phyloP scores from a whole-genome alignment of 2,329 filamentous ascomycete species.

The Ophiognomonia clavigignenti-juglandacearum region DNA sequence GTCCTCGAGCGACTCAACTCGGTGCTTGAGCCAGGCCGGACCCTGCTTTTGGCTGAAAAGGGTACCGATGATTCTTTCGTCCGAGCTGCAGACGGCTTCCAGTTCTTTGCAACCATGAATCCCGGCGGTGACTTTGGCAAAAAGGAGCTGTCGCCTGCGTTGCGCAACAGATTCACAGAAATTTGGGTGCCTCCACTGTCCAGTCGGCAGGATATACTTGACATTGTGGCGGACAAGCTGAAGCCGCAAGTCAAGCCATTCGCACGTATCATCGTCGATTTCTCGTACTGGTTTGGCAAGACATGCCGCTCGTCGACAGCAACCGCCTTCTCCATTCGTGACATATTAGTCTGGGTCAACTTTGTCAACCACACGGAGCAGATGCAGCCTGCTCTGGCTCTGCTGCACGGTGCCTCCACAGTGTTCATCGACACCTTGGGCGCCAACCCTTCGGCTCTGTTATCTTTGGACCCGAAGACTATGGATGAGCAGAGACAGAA shows the following conservation, averaged over 20 bases:
- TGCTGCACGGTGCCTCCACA: slow-evolving; percentile 85
- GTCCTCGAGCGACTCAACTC: slow-evolving; percentile 95
- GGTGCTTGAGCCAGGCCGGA: slow-evolving; percentile 83
- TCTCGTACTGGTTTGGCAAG: slow-evolving; percentile 88
- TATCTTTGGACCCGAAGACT: slow-evolving; percentile 65
- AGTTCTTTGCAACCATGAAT: slow-evolving; percentile 99
- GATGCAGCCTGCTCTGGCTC: slow-evolving; percentile 38
- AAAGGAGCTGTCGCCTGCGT: slow-evolving; percentile 88
- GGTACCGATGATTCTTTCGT: slow-evolving; percentile 80
- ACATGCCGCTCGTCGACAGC: slow-evolving; percentile 72
- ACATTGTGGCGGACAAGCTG: slow-evolving; percentile 80
- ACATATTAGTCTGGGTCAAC: slow-evolving; percentile 87
- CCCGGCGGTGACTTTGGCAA: slow-evolving; percentile 98
- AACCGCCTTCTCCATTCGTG: slow-evolving; percentile 81
- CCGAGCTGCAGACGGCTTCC: slow-evolving; percentile 71
- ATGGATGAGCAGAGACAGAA: slow-evolving; percentile 65
- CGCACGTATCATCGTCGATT: slow-evolving; percentile 70
- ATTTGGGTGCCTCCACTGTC: slow-evolving; percentile 95
- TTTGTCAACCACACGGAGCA: slow-evolving; percentile 71
- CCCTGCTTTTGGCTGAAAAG: slow-evolving; percentile 88
- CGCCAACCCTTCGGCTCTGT: slow-evolving; percentile 85
- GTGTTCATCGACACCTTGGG: slow-evolving; percentile 95
- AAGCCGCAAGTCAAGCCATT: slow-evolving; percentile 47
- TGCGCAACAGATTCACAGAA: slow-evolving; percentile 95
- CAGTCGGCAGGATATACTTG: slow-evolving; percentile 76